These are phyloP conservation scores for Sergeia podlipaevii DNA, from an alignment of 208 protist species.

Conservation along the genomic window DNA sequence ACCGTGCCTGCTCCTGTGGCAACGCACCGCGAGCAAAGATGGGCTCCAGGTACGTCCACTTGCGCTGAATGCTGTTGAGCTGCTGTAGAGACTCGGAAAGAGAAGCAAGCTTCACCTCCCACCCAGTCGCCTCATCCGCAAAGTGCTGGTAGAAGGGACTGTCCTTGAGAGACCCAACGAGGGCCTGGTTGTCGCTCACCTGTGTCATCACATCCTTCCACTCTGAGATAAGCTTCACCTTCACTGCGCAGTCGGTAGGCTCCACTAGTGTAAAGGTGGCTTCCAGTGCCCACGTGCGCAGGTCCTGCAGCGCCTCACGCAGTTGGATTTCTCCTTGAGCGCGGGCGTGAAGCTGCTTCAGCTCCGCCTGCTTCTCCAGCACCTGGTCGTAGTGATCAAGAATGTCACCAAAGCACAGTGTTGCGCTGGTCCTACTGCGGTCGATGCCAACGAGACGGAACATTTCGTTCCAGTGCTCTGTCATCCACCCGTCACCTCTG, in stretches of 20 bases:
- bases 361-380: conserved; percentile 71
- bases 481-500: conserved; percentile 94
- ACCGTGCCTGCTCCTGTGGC: conserved; percentile 94
- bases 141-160: conserved; percentile 94
- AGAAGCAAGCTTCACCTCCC: conserved; percentile 89
- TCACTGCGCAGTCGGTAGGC: conserved; percentile 35
- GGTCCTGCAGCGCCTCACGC: conserved; percentile 94
- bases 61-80: conserved; percentile 96
- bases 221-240: conserved; percentile 94
- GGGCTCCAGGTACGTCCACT: conserved; percentile 98
- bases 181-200: conserved; percentile 95
- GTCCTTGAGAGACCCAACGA: conserved; percentile 95
- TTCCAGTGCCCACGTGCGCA: conserved; percentile 90
- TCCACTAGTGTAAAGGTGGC: conserved; percentile 86
- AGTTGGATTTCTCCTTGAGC: conserved; percentile 95
- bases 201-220: conserved; percentile 97
- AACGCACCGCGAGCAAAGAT: conserved; percentile 96
- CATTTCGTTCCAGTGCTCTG: conserved; percentile 96
- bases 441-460: conserved; percentile 88
- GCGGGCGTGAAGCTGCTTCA: conserved; percentile 92
- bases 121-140: conserved; percentile 84
- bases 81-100: conserved; percentile 79
- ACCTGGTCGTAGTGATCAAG: conserved; percentile 72
- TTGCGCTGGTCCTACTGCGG: conserved; percentile 66
- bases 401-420: conserved; percentile 90